Percentiles rank a stretch among this genome's conserved stretches.
Evolutionary conservation across 2,329 filamentous ascomycete species (phyloP).

Genomic region (Alternaria gaisen): DNA sequence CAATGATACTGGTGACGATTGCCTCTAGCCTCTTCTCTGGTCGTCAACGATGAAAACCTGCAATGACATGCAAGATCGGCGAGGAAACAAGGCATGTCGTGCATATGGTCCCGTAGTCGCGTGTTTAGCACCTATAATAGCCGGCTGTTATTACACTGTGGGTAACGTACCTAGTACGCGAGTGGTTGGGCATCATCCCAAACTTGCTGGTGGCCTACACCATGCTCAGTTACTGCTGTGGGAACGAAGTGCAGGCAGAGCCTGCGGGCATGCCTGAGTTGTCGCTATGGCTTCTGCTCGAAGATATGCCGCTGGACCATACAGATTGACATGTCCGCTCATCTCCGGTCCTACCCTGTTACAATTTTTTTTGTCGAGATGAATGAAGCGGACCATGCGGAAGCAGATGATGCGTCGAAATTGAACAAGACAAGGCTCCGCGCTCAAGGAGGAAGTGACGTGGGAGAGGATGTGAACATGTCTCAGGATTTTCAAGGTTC

Average conservation of each 20-base stretch:
- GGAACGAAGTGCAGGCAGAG: background rate
- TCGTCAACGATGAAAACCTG: background rate
- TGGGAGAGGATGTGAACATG: background rate
- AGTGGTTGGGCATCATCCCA: constrained; percentile 1
- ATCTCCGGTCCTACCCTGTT: background rate
- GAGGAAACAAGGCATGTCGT: constrained; percentile 11
- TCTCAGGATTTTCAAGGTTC: background rate
- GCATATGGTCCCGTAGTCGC: constrained; percentile 10
- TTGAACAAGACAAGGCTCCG: background rate
- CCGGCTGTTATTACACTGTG: constrained; percentile 18
- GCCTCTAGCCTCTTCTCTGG: background rate
- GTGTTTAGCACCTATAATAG: constrained; percentile 8
- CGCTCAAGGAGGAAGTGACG: constrained; percentile 3
- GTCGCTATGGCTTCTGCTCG: background rate
- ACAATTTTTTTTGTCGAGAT: background rate
- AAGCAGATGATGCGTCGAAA: background rate
- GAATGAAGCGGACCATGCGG: background rate
- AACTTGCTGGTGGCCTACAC: background rate
- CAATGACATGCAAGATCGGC: background rate
- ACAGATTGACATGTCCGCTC: background rate
- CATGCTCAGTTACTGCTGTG: background rate
- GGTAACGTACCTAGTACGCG: constrained; percentile 3
- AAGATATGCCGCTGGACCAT: background rate
- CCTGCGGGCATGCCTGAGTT: background rate
- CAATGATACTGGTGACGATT: background rate